A percentile compares a stretch with the other conserved stretches of the same genome.
These are phyloP conservation scores for Eremothecium coryli DNA, from an alignment of 1,139 yeast species.

Conservation along the genomic window DNA sequence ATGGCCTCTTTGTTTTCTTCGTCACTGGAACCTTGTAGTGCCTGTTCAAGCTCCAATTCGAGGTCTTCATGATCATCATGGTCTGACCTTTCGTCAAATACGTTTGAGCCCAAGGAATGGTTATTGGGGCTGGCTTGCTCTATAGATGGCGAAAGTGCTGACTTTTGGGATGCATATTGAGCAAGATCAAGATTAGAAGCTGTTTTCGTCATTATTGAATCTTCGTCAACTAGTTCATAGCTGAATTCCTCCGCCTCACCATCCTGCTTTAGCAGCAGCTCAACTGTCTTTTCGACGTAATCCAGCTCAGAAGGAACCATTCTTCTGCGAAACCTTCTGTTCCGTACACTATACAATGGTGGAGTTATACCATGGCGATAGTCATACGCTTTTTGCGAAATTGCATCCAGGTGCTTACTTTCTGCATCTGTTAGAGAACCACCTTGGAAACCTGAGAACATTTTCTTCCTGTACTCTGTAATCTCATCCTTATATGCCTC, in stretches of 20 bases:
- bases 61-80: constrained; percentile 31
- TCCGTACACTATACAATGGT: constrained; percentile 53
- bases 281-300: constrained; percentile 69
- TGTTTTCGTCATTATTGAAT: constrained; percentile 20
- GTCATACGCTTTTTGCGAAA: constrained; percentile 41
- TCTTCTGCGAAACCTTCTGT: constrained; percentile 46
- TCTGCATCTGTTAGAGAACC: constrained; percentile 36
- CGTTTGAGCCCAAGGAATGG: constrained; percentile 9
- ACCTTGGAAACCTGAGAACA: constrained; percentile 19
- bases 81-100: constrained; percentile 20
- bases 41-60: constrained; percentile 35
- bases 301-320: constrained; percentile 46
- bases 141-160: neutral
- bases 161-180: constrained; percentile 4
- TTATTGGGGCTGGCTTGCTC: constrained; percentile 9
- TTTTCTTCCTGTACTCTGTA: constrained; percentile 17
- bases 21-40: constrained; percentile 29
- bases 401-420: constrained; percentile 35
- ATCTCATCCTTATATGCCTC: constrained; percentile 31
- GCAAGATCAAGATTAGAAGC: constrained; percentile 13
- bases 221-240: constrained; percentile 61
- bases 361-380: constrained; percentile 75
- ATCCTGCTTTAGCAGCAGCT: constrained; percentile 65
- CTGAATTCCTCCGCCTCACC: constrained; percentile 75
- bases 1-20: constrained; percentile 28